Percentiles rank a stretch among this genome's conserved stretches.
phyloP scores from a whole-genome alignment of 352 stramenopile species.

The Thalassiosira mediterranea region DNA sequence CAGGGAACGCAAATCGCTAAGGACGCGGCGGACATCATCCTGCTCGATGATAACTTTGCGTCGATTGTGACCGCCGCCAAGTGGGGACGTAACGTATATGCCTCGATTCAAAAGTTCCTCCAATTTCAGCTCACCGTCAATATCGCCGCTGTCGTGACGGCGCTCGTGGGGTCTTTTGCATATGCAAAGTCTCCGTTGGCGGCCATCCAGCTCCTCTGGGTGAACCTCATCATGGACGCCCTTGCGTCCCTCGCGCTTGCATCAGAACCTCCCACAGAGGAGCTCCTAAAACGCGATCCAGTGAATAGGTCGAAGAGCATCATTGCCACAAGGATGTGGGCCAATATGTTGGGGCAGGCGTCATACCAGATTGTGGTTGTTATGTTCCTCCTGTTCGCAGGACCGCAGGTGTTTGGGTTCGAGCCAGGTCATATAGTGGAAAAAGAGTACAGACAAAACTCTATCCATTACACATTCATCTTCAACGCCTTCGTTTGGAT shows the following conservation, averaged over 20 bases:
- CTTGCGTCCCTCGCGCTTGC: slow-evolving; percentile 92
- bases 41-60: slow-evolving; percentile 98
- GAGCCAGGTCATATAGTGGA: slow-evolving; percentile 56
- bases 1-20: slow-evolving; percentile 96
- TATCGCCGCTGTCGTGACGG: slow-evolving; percentile 88
- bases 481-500: slow-evolving; percentile 96
- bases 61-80: slow-evolving; percentile 97
- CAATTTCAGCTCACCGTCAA: slow-evolving; percentile 96
- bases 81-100: slow-evolving; percentile 96
- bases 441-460: slow-evolving; percentile 76
- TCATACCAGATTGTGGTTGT: slow-evolving; percentile 89
- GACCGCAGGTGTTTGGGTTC: slow-evolving; percentile 64
- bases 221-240: slow-evolving; percentile 97
- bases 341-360: slow-evolving; percentile 92
- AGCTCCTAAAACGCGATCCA: slow-evolving; percentile 88
- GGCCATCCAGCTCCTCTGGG: slow-evolving; percentile 94
- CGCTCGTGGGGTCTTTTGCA: slow-evolving; percentile 88
- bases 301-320: slow-evolving; percentile 89
- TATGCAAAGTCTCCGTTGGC: slow-evolving; percentile 88
- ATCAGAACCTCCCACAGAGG: slow-evolving; percentile 90
- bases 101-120: slow-evolving; percentile 94
- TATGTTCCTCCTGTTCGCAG: slow-evolving; percentile 88
- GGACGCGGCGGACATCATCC: slow-evolving; percentile 96
- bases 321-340: slow-evolving; percentile 91
- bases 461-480: slow-evolving; percentile 92